phyloP scores from a whole-genome alignment of 805 yeast species.

The Myxozyma geophila region DNA sequence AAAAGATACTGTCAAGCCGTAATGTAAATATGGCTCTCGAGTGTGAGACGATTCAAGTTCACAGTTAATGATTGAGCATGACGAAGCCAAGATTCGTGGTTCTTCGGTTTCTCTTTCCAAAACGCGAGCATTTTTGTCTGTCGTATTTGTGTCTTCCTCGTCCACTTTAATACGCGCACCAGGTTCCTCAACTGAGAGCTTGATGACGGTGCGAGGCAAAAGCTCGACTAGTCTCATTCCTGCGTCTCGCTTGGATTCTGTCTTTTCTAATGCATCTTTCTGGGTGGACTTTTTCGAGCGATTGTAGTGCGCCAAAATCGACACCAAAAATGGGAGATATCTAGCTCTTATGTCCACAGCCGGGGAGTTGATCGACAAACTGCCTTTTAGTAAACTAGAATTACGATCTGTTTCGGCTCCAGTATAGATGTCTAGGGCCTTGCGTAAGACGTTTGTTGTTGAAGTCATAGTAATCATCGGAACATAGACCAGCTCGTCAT shows the following conservation, averaged over 20 bases:
- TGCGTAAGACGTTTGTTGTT: slow-evolving; percentile 46
- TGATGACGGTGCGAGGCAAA: slow-evolving; percentile 41
- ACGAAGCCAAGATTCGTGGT: slow-evolving; percentile 44
- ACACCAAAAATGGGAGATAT: slow-evolving; percentile 44
- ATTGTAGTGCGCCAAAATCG: slow-evolving; percentile 17
- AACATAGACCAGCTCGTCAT: slow-evolving; percentile 48
- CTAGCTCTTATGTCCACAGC: slow-evolving; percentile 47
- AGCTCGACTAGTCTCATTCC: slow-evolving; percentile 15
- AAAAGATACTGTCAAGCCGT: slow-evolving; percentile 38
- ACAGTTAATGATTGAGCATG: slow-evolving; percentile 44
- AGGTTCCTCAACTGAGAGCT: slow-evolving; percentile 44
- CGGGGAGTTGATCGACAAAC: slow-evolving; percentile 46
- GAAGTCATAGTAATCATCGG: slow-evolving; percentile 47
- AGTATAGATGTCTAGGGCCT: slow-evolving; percentile 44
- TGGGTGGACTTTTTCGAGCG: not conserved
- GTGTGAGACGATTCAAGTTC: slow-evolving; percentile 43
- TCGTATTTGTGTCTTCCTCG: slow-evolving; percentile 12
- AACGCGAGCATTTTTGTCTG: not conserved
- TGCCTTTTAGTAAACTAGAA: slow-evolving; percentile 42
- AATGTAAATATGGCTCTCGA: slow-evolving; percentile 31
- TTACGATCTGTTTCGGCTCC: slow-evolving; percentile 39
- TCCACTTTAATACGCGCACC: slow-evolving; percentile 43
- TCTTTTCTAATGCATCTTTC: not conserved
- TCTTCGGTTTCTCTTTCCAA: slow-evolving; percentile 16
- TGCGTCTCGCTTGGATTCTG: not conserved